These are phyloP conservation scores for Trichoderma atrobrunneum DNA, from an alignment of 2,329 filamentous ascomycete genomes.

Conservation along the genomic window DNA sequence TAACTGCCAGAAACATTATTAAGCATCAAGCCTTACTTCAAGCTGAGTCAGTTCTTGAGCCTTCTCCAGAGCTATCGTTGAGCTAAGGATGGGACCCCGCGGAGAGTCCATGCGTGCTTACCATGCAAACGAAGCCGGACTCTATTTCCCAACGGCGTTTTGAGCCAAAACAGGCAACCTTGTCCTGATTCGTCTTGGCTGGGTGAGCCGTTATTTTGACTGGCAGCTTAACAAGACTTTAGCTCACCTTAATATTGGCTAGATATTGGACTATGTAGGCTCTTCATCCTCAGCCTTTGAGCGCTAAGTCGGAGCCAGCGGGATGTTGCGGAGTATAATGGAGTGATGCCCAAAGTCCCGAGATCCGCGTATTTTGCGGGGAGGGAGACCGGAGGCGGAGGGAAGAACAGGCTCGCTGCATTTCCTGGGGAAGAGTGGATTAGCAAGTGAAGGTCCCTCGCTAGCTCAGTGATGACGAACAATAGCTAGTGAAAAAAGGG, in stretches of 20 bases:
- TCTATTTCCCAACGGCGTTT: neutral
- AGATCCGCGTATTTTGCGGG: neutral
- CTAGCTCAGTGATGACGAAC: neutral
- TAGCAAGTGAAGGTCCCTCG: neutral
- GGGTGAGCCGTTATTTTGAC: neutral
- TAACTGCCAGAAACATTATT: neutral
- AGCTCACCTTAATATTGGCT: neutral
- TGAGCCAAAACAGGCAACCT: neutral
- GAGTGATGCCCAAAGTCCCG: neutral
- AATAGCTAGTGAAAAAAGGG: neutral
- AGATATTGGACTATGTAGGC: neutral
- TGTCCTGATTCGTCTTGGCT: neutral
- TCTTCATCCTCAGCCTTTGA: neutral
- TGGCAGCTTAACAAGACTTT: neutral
- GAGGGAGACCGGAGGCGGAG: neutral
- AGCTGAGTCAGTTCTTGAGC: neutral
- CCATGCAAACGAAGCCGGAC: neutral
- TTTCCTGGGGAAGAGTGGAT: constrained; percentile 1
- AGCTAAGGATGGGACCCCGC: neutral
- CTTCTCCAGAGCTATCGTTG: neutral
- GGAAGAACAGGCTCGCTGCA: neutral
- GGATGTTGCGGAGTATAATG: constrained; percentile 7
- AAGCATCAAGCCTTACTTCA: neutral
- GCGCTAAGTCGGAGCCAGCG: neutral
- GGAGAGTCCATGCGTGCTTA: neutral